Percentiles rank a stretch among this genome's conserved stretches.
Evolutionary conservation across 148 eudicot genomes (phyloP).

Genomic region (Persicaria maculosa): DNA sequence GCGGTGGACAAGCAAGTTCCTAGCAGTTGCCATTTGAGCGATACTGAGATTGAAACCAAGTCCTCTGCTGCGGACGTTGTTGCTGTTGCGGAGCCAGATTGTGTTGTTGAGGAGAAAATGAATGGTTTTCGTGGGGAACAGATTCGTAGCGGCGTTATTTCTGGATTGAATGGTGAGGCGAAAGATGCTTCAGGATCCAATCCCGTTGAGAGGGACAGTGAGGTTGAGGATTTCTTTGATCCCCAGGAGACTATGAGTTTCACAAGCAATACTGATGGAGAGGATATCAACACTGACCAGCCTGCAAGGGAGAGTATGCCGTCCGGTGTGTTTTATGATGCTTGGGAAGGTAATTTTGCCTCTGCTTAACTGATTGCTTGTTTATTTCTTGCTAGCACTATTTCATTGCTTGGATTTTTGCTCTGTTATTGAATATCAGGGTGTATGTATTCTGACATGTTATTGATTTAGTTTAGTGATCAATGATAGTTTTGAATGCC

Average conservation of each 20-base stretch:
- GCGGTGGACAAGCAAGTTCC: slow-evolving; percentile 15
- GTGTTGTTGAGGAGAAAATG: slow-evolving; percentile 4
- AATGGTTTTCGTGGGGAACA: slow-evolving; percentile 12
- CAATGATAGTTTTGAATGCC: too few species aligned
- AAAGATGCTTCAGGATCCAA: slow-evolving; percentile 20
- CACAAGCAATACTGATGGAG: slow-evolving; percentile 33
- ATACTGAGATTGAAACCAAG: slow-evolving; percentile 18
- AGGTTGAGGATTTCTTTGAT: slow-evolving; percentile 52
- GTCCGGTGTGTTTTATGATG: slow-evolving; percentile 67
- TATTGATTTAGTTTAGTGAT: too few species aligned
- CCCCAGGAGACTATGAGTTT: slow-evolving; percentile 54
- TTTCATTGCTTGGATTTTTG: background rate
- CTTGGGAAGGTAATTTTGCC: slow-evolving; percentile 64
- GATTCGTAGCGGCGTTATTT: background rate
- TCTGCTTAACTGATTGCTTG: background rate
- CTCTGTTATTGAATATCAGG: background rate
- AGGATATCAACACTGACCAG: slow-evolving; percentile 22
- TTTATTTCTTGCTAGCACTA: background rate
- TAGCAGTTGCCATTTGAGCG: slow-evolving; percentile 3
- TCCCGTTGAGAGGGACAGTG: slow-evolving; percentile 30
- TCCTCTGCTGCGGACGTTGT: slow-evolving; percentile 12
- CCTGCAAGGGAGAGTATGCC: slow-evolving; percentile 28
- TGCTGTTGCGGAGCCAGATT: slow-evolving; percentile 3
- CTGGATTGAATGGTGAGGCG: slow-evolving; percentile 16
- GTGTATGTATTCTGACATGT: background rate